These are phyloP conservation scores for Amanita fuliginea DNA, from an alignment of 768 basidiomycete genomes.

Conservation along the genomic window DNA sequence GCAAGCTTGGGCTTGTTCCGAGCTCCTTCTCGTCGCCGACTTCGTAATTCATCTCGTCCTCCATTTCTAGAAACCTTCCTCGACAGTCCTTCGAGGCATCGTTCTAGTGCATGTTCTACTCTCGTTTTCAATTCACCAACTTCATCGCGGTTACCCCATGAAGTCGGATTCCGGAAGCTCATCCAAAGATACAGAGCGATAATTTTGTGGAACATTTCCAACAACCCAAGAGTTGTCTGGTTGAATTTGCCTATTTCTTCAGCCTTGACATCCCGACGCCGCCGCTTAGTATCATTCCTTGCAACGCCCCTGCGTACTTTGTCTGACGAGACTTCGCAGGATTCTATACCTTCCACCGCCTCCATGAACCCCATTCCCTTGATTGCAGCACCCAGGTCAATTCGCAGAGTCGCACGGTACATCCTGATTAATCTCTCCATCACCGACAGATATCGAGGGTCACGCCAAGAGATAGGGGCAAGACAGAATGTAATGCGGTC, in stretches of 20 bases:
- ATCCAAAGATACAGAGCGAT: conserved; percentile 83
- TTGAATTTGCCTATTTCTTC: conserved; percentile 6
- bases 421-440: conserved; percentile 27
- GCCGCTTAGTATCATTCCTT: background rate
- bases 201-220: conserved; percentile 74
- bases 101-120: conserved; percentile 60
- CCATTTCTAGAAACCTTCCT: background rate
- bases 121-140: conserved; percentile 46
- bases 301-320: background rate
- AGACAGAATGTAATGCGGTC: conserved; percentile 35
- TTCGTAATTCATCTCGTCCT: background rate
- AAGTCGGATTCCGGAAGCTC: conserved; percentile 52
- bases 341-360: conserved; percentile 30
- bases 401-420: conserved; percentile 29
- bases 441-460: conserved; percentile 21
- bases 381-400: conserved; percentile 30
- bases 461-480: conserved; percentile 47
- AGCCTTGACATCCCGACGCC: background rate
- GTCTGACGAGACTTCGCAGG: background rate
- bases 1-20: background rate
- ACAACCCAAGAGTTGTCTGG: conserved; percentile 12
- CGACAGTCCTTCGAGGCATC: conserved; percentile 17
- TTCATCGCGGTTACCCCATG: conserved; percentile 46
- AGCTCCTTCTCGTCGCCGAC: background rate
- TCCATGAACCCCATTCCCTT: conserved; percentile 25